Conservation (phyloP, 2,329 filamentous ascomycete genomes). For the Macrophomina pseudophaseolina region DNA sequence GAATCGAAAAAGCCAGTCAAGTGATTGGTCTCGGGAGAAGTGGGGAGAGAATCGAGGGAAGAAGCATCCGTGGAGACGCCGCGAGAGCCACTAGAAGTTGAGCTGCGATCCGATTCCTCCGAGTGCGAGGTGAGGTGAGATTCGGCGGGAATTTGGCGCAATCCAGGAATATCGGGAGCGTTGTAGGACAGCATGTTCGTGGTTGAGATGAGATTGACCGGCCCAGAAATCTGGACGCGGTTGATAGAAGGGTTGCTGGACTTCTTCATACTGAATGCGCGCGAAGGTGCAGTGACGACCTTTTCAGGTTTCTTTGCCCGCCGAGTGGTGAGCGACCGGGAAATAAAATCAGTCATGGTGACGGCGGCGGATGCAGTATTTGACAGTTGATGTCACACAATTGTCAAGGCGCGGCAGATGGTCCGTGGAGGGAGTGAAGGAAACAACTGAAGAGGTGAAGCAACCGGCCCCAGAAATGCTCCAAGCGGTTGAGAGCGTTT, state of each 20-base stretch:
- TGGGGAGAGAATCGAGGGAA: slow-evolving; percentile 52
- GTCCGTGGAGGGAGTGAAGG: background rate
- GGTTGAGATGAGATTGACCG: slow-evolving; percentile 85
- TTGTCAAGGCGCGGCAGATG: background rate
- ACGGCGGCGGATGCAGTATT: background rate
- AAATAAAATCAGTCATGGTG: slow-evolving; percentile 51
- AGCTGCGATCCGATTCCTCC: slow-evolving; percentile 73
- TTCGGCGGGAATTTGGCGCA: slow-evolving; percentile 49
- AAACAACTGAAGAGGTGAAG: slow-evolving; percentile 7
- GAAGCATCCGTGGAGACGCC: slow-evolving; percentile 73
- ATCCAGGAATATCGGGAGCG: slow-evolving; percentile 73
- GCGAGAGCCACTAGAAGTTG: slow-evolving; percentile 60
- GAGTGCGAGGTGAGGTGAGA: slow-evolving; percentile 56
- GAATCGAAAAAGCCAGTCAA: slow-evolving; percentile 63
- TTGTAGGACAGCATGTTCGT: slow-evolving; percentile 97
- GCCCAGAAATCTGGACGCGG: slow-evolving; percentile 81
- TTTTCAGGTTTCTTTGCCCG: slow-evolving; percentile 63
- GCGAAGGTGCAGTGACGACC: slow-evolving; percentile 37
- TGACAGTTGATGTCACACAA: slow-evolving; percentile 21
- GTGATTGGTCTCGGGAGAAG: slow-evolving; percentile 62
- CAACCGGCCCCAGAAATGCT: background rate
- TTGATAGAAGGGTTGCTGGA: slow-evolving; percentile 52
- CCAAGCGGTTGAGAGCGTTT: slow-evolving; percentile 5
- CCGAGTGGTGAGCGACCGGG: slow-evolving; percentile 71
- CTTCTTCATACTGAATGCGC: slow-evolving; percentile 51